These are phyloP conservation scores for Fusarium tupiense DNA, from an alignment of 2,329 filamentous ascomycete genomes.

Conservation along the genomic window DNA sequence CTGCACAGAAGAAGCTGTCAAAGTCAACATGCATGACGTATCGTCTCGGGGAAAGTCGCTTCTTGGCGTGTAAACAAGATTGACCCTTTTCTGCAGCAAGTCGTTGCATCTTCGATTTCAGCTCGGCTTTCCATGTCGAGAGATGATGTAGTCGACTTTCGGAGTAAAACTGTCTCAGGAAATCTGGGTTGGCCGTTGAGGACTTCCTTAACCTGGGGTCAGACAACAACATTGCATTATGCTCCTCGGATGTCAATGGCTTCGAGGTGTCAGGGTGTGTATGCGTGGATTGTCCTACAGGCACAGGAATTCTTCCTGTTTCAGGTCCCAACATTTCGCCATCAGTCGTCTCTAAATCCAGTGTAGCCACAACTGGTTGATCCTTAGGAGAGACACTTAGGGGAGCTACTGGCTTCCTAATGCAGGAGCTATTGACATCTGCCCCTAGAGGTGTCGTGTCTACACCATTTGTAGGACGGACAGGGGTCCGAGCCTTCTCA, in stretches of 20 bases:
- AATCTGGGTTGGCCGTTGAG: constrained; percentile 91
- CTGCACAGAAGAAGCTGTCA: constrained; percentile 97
- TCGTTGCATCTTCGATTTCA: constrained; percentile 88
- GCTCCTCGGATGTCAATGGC: constrained; percentile 89
- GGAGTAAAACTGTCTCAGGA: constrained; percentile 92
- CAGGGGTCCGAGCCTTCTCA: constrained; percentile 43
- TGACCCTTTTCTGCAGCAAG: constrained; percentile 75
- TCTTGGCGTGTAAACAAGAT: constrained; percentile 57
- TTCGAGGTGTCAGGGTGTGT: constrained; percentile 49
- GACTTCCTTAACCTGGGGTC: constrained; percentile 89
- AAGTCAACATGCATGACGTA: constrained; percentile 98
- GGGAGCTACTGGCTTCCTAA: background rate
- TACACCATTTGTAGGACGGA: background rate
- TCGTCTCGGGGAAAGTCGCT: constrained; percentile 70
- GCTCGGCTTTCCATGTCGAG: constrained; percentile 94
- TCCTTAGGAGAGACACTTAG: background rate
- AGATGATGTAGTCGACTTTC: constrained; percentile 95
- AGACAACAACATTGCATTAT: constrained; percentile 85
- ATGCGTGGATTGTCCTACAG: background rate
- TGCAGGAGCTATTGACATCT: background rate
- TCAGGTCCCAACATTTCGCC: background rate
- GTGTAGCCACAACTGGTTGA: background rate
- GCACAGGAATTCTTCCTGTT: background rate
- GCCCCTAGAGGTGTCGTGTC: background rate
- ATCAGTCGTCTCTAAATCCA: background rate